phyloP scores from a whole-genome alignment of 805 yeast genomes.

The Wickerhamiella spandovensis region DNA sequence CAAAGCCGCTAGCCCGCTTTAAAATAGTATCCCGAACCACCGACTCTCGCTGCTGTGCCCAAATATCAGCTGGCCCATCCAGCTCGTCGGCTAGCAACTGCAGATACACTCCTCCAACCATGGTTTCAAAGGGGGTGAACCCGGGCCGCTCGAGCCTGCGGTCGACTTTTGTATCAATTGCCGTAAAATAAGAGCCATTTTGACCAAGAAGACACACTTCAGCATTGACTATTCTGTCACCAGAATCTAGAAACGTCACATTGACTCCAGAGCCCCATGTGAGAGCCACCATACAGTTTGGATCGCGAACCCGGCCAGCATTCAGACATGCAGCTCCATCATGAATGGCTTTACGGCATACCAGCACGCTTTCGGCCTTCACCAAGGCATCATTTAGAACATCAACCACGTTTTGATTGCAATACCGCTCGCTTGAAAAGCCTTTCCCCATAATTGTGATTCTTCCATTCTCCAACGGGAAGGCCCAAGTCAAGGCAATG shows the following conservation, averaged over 20 bases:
- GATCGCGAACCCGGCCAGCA: slow-evolving; percentile 9
- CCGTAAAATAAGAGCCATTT: not conserved
- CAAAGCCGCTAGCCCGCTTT: slow-evolving; percentile 11
- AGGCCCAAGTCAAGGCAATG: slow-evolving; percentile 18
- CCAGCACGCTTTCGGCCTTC: not conserved
- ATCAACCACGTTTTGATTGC: not conserved
- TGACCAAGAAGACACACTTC: slow-evolving; percentile 16
- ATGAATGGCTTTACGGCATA: slow-evolving; percentile 8
- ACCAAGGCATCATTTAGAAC: slow-evolving; percentile 9
- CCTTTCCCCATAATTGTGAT: slow-evolving; percentile 17
- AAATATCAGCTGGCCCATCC: not conserved
- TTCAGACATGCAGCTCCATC: slow-evolving; percentile 18
- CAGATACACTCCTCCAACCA: slow-evolving; percentile 13
- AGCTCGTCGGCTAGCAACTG: slow-evolving; percentile 2
- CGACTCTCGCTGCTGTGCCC: not conserved
- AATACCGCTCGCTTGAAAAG: slow-evolving; percentile 6
- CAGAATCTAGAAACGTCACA: slow-evolving; percentile 4
- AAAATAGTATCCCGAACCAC: not conserved
- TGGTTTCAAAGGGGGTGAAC: slow-evolving; percentile 12
- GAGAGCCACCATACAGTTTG: slow-evolving; percentile 13
- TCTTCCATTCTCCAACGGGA: slow-evolving; percentile 15
- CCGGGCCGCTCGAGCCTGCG: not conserved
- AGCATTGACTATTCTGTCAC: slow-evolving; percentile 8
- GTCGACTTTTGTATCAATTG: slow-evolving; percentile 6
- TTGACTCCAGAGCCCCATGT: slow-evolving; percentile 20